Base-by-base conservation (phyloP, 2,329 filamentous ascomycete genomes). In the Epichloe festucae region DNA sequence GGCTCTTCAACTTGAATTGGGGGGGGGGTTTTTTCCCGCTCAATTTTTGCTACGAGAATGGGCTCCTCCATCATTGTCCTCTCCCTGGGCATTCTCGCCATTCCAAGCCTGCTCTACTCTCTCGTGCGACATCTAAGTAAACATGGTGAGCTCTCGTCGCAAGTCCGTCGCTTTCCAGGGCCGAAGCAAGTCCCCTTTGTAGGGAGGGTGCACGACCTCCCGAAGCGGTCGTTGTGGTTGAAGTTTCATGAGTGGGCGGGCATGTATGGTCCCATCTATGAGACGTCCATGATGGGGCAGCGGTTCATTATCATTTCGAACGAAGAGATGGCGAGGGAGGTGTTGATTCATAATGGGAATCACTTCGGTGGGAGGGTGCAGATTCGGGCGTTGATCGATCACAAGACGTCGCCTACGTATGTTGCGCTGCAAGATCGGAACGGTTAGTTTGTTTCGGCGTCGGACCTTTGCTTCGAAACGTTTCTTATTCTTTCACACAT, bases 361-460 rank as follows among this genome's bases (percentile, higher is more conserved):
- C 74, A 72, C 53, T 76, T 75, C 55, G 70, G 72, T 1, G 73
- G 73, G 4, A 65, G 73, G n/a, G 70, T 72, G 7, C 73, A 76
- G 62, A 73, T 76, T 51, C 62, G 73, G 35, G 72, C 73, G 0
- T 62, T 76, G 15, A 70, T 75, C 54, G 62, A 70, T 51, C 73
- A 76, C 59, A 76, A 75, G 61, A 66, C 70, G 4, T 70, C 72
- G 0, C 69, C 71, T 0, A 68, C 65, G 2, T 76, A 75, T 55
- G 65, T 72, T n/a, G 73, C 73, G 4, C 59, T 76, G 56, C 75
- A 75, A 71, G 73, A 76, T 53, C 50, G 55, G 10, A 50, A 54
- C 34, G 54, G 52, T 54, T 50, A 15, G 43, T 31, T 23, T 45
- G 23, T 41, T 31, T 31, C 27, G 14, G 40, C 19, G 12, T 35